These are phyloP conservation scores for Moricandia arvensis DNA, from an alignment of 345 rosid species.

Conservation along the genomic window DNA sequence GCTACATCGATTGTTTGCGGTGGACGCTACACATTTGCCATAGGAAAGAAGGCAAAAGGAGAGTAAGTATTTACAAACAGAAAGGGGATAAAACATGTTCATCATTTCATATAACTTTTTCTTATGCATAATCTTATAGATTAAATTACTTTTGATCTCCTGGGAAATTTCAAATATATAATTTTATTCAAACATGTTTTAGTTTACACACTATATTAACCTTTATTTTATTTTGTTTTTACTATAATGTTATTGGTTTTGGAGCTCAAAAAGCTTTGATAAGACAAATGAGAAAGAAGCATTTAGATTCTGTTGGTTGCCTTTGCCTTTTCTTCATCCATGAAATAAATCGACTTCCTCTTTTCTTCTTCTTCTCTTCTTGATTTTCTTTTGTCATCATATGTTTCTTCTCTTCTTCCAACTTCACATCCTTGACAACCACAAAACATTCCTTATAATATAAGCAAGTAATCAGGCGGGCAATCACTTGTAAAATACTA, in stretches of 20 bases:
- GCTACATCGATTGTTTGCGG: conserved; percentile 82
- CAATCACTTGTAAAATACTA: too few relatives aligned
- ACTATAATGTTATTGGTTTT: neutral
- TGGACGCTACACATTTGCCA: conserved; percentile 84
- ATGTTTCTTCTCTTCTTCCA: neutral
- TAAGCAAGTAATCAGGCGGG: neutral
- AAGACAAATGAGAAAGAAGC: neutral
- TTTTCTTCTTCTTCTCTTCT: neutral
- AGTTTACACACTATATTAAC: too few relatives aligned
- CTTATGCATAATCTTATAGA: too few relatives aligned
- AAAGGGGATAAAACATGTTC: too few relatives aligned
- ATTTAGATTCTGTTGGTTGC: neutral
- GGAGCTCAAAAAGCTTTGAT: neutral
- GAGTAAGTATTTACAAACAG: too few relatives aligned
- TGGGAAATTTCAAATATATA: too few relatives aligned
- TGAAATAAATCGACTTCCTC: neutral
- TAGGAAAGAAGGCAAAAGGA: too few relatives aligned
- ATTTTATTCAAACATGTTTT: too few relatives aligned
- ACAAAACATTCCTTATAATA: neutral
- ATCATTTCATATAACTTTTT: too few relatives aligned
- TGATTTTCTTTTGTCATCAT: neutral
- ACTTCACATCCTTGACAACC: neutral
- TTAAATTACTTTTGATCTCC: too few relatives aligned
- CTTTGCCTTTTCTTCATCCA: neutral
- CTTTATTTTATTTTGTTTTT: neutral